Evolutionary conservation across 2,329 filamentous ascomycete species (phyloP), one percentile per base, ranked within the genome.

Genomic region (Orbilia javanica): DNA sequence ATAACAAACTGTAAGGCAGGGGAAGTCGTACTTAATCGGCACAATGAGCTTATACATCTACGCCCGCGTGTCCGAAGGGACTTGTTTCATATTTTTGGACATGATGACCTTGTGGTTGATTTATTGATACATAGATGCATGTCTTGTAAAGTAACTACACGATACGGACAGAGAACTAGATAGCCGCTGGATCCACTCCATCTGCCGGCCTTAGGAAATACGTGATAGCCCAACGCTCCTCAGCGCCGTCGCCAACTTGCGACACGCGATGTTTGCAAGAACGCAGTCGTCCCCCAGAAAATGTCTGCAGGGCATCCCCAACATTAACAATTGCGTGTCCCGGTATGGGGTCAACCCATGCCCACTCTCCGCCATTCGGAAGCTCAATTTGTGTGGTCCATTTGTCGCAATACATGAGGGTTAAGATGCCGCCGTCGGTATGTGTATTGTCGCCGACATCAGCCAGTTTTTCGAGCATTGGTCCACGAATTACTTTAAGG

Each of bases 301-400:
- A 62, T 53, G 81, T 80, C 6, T 81, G 81, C 55, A 84, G 63
- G 11, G 79, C 78, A 68, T 84, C 83, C 2, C 83, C 83, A 31
- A 84, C 80, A 78, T 83, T 84, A 75, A 83, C 80, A 55, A 84
- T 81, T 13, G 82, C 83, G 66, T 82, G 81, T 1, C 80, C 80
- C 1, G 80, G 75, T 18, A 80, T 79, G 2, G 83, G 83, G 39
- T 72, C 75, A n/a, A 84, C 80, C 62, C 70, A 82, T 10, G 71
- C 75, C 82, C 82, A 83, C 22, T 71, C 15, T 6, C 74, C 60
- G 3, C 53, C 65, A 4, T 71, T 75, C 1, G 74, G 74, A 1
- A 70, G 36, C 13, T 81, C 67, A 22, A 83, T 71, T 64, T 85
- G 83, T 0, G 84, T 80, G 10, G 83, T 83, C 80, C 81, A 83